phyloP scores from a whole-genome alignment of 768 basidiomycete species.

The Macrolepiota dolichaula region DNA sequence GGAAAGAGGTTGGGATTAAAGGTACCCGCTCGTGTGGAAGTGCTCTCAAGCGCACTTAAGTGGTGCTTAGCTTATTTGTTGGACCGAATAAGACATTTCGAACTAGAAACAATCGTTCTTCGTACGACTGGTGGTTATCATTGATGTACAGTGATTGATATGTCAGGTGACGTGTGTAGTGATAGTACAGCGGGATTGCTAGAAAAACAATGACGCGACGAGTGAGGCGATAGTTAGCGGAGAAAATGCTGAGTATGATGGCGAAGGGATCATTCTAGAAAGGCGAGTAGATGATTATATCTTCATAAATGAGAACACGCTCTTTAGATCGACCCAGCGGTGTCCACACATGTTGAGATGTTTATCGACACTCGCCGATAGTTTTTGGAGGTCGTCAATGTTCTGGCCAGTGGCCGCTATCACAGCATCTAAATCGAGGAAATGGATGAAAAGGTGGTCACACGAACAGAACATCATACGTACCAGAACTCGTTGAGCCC shows the following conservation, averaged over 20 bases:
- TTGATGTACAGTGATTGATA: no score
- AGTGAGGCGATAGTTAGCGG: neutral
- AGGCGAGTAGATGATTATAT: slow-evolving; percentile 27
- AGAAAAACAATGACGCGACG: neutral
- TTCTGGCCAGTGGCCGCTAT: slow-evolving; percentile 48
- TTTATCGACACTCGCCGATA: slow-evolving; percentile 62
- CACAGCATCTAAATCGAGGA: slow-evolving; percentile 48
- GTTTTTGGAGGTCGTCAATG: slow-evolving; percentile 40
- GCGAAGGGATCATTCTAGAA: slow-evolving; percentile 8
- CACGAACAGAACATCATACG: slow-evolving; percentile 13
- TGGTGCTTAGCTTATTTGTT: no score
- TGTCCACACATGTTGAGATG: slow-evolving; percentile 88
- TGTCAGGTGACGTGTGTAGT: neutral
- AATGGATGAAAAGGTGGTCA: neutral
- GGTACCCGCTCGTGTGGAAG: neutral
- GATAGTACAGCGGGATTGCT: neutral
- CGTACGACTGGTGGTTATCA: no score
- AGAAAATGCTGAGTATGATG: neutral
- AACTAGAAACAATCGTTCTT: no score
- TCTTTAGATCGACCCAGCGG: slow-evolving; percentile 81
- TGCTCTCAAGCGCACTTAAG: neutral
- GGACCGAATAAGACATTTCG: no score
- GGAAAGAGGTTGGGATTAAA: neutral
- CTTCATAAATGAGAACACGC: slow-evolving; percentile 83
- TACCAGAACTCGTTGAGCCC: slow-evolving; percentile 42